phyloP scores from a whole-genome alignment of 176 grass and related monocot species.

The Canna indica region DNA sequence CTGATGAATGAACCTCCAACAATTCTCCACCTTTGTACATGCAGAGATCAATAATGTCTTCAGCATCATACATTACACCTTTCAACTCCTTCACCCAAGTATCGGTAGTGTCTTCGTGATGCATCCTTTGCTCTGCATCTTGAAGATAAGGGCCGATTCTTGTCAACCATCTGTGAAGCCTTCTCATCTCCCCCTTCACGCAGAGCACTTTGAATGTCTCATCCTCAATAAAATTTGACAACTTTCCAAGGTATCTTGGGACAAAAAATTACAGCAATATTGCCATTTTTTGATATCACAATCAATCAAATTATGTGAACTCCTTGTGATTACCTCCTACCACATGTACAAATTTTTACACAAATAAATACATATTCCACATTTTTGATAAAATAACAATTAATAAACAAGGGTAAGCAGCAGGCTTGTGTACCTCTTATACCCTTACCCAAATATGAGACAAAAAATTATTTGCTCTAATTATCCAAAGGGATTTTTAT shows the following conservation, averaged over 20 bases:
- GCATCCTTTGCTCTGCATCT: slow-evolving; percentile 19
- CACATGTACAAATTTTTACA: too few relatives aligned
- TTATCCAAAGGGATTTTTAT: too few relatives aligned
- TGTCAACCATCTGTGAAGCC: not conserved
- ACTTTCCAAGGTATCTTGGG: not conserved
- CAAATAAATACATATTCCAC: too few relatives aligned
- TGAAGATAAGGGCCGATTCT: slow-evolving; percentile 16
- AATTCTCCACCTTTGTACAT: slow-evolving; percentile 21
- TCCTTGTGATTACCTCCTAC: too few relatives aligned
- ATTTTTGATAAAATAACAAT: too few relatives aligned
- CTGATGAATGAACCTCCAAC: not conserved
- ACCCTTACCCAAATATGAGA: too few relatives aligned
- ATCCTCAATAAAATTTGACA: slow-evolving; percentile 4
- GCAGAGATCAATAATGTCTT: slow-evolving; percentile 32
- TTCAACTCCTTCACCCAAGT: too few relatives aligned
- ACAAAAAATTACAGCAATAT: slow-evolving; percentile 21
- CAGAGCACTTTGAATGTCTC: slow-evolving; percentile 16
- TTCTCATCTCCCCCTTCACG: too few relatives aligned
- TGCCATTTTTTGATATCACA: slow-evolving; percentile 19
- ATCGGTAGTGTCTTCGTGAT: not conserved
- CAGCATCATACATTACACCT: slow-evolving; percentile 33
- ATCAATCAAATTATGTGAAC: too few relatives aligned
- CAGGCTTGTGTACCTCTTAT: too few relatives aligned
- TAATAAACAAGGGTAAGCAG: too few relatives aligned
- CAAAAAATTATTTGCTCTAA: too few relatives aligned